These are phyloP conservation scores for Fusarium kyushuense DNA, from an alignment of 2,329 filamentous ascomycete species.

Conservation along the genomic window DNA sequence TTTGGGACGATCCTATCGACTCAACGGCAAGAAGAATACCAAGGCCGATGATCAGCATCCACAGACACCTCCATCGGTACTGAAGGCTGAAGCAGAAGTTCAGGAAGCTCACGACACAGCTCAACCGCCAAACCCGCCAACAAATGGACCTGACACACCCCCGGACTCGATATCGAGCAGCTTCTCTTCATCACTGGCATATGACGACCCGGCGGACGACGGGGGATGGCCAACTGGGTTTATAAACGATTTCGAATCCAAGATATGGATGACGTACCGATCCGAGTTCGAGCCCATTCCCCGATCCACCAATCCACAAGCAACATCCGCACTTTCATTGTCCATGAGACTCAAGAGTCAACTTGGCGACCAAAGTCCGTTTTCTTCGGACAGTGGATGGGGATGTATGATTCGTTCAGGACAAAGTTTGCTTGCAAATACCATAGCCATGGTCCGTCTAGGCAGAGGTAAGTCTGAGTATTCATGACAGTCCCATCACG, in stretches of 20 bases:
- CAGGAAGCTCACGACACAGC: conserved; percentile 35
- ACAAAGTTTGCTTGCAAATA: conserved; percentile 91
- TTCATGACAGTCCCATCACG: not conserved
- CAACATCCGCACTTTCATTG: conserved; percentile 79
- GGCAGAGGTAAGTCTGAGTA: conserved; percentile 74
- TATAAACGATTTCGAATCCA: conserved; percentile 91
- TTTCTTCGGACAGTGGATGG: conserved; percentile 95
- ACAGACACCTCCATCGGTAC: conserved; percentile 42
- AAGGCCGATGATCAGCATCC: conserved; percentile 32
- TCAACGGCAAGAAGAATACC: conserved; percentile 46
- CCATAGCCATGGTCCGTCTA: conserved; percentile 76
- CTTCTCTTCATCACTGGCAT: conserved; percentile 64
- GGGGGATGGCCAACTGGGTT: conserved; percentile 86
- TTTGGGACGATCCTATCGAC: conserved; percentile 68
- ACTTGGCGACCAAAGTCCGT: conserved; percentile 81
- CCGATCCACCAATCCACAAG: conserved; percentile 79
- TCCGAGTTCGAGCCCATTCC: conserved; percentile 87
- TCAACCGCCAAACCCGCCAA: conserved; percentile 35
- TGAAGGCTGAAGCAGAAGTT: conserved; percentile 26
- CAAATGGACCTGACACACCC: conserved; percentile 58
- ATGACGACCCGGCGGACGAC: conserved; percentile 58
- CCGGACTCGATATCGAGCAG: conserved; percentile 64
- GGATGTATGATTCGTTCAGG: conserved; percentile 99
- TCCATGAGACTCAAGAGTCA: conserved; percentile 86
- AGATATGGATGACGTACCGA: conserved; percentile 96